Conservation (phyloP, 257 asterid genomes). For the Nicotiana paniculata region DNA sequence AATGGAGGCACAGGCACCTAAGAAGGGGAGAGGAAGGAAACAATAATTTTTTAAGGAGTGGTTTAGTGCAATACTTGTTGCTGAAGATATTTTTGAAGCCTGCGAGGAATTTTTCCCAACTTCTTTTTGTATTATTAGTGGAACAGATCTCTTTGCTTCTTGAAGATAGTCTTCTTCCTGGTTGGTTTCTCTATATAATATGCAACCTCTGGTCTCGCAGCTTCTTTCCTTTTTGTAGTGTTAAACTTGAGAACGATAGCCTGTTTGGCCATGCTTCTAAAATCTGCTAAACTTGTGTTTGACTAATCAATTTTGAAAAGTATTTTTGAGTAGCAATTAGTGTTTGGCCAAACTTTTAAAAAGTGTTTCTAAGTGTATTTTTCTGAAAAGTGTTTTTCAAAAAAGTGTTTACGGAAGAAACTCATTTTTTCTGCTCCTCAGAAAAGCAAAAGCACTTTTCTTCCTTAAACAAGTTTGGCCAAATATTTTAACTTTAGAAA, state of each 20-base stretch:
- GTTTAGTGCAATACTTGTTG: not conserved
- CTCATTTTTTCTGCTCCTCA: too few relatives aligned
- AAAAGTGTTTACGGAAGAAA: too few relatives aligned
- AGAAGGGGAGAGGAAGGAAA: slow-evolving; percentile 6
- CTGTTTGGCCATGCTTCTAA: too few relatives aligned
- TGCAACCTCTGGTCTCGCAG: not conserved
- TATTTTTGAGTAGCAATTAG: too few relatives aligned
- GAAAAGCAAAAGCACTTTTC: too few relatives aligned
- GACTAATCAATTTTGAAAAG: too few relatives aligned
- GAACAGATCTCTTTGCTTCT: not conserved
- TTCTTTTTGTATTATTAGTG: not conserved
- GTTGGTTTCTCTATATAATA: not conserved
- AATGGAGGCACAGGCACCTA: slow-evolving; percentile 6
- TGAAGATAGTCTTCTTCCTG: not conserved
- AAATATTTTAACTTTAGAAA: too few relatives aligned
- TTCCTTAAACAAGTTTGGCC: too few relatives aligned
- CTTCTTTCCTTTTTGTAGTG: not conserved
- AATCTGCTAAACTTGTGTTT: too few relatives aligned
- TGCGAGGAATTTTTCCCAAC: not conserved
- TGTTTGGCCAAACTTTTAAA: too few relatives aligned
- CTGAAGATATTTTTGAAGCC: slow-evolving; percentile 2
- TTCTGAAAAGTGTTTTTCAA: too few relatives aligned
- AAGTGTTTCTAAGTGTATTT: too few relatives aligned
- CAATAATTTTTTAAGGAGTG: not conserved
- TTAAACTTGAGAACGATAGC: not conserved